phyloP scores from a whole-genome alignment of 1,284 basidiomycete genomes.

The Abortiporus biennis region DNA sequence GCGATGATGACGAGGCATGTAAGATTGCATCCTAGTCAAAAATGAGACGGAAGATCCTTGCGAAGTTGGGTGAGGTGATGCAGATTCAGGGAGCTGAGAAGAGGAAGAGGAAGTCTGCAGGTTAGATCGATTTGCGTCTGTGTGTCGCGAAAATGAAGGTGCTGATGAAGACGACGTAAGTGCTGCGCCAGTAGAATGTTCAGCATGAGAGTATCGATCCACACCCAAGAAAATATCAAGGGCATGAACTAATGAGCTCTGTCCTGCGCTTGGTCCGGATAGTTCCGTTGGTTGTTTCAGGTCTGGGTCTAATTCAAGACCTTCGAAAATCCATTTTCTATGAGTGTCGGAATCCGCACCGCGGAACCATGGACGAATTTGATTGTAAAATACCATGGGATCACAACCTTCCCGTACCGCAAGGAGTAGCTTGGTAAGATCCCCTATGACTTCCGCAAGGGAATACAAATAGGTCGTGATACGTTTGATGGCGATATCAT shows the following conservation, averaged over 20 bases:
- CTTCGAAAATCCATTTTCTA: conserved; percentile 77
- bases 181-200: conserved; percentile 13
- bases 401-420: conserved; percentile 71
- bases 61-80: conserved; percentile 2
- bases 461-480: conserved; percentile 69
- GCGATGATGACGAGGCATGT: conserved; percentile 92
- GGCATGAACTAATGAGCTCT: conserved; percentile 85
- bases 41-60: conserved; percentile 38
- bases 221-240: conserved; percentile 89
- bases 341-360: conserved; percentile 69
- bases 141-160: conserved; percentile 14
- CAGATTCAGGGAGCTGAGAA: conserved; percentile 1
- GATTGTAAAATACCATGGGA: conserved; percentile 78
- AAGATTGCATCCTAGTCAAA: conserved; percentile 76
- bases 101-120: background rate
- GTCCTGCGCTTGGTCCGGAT: conserved; percentile 87
- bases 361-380: conserved; percentile 89
- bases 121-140: conserved; percentile 13
- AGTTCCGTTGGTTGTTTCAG: conserved; percentile 54
- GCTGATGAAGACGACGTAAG: conserved; percentile 24
- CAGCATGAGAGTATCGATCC: conserved; percentile 50
- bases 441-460: conserved; percentile 64
- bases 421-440: conserved; percentile 55
- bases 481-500: conserved; percentile 68
- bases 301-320: conserved; percentile 50